Percentiles rank a stretch among this genome's conserved stretches.
Evolutionary conservation across 345 rosid species (phyloP).

Genomic region (Gossypium raimondii): DNA sequence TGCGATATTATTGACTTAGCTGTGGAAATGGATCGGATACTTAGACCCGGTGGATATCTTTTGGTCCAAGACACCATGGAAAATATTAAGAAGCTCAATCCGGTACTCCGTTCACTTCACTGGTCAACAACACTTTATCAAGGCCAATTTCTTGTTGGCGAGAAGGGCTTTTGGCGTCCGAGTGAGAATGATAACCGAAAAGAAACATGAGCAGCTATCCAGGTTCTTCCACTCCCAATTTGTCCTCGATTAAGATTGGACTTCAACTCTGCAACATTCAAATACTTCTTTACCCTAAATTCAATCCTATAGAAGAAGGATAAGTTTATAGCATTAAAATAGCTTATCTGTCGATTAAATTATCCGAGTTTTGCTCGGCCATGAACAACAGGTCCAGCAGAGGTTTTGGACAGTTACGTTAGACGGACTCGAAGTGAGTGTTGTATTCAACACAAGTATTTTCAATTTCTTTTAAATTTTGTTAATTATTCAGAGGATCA

Average conservation of each 20-base stretch:
- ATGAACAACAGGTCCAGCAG: background rate
- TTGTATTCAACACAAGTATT: background rate
- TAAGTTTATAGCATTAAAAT: background rate
- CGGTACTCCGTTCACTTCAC: constrained; percentile 49
- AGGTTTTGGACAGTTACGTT: background rate
- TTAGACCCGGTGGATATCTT: constrained; percentile 77
- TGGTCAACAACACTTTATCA: constrained; percentile 62
- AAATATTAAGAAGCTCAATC: constrained; percentile 45
- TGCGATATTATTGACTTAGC: constrained; percentile 54
- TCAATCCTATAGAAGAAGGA: background rate
- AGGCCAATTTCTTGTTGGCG: constrained; percentile 63
- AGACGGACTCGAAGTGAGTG: background rate
- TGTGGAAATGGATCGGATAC: constrained; percentile 72
- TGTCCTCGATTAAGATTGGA: background rate
- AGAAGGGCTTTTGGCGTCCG: constrained; percentile 83
- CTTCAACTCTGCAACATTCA: background rate
- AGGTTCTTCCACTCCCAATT: background rate
- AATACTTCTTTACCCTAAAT: background rate
- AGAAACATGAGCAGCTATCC: background rate
- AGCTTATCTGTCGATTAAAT: background rate
- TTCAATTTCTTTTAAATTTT: background rate
- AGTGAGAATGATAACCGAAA: constrained; percentile 8
- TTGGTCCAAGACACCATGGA: constrained; percentile 69
- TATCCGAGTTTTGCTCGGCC: background rate
- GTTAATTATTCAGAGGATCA: background rate